Percentiles rank a stretch among this genome's conserved stretches.
These are phyloP conservation scores for Polysphondylium violaceum DNA, from an alignment of 78 protist species.

Conservation along the genomic window DNA sequence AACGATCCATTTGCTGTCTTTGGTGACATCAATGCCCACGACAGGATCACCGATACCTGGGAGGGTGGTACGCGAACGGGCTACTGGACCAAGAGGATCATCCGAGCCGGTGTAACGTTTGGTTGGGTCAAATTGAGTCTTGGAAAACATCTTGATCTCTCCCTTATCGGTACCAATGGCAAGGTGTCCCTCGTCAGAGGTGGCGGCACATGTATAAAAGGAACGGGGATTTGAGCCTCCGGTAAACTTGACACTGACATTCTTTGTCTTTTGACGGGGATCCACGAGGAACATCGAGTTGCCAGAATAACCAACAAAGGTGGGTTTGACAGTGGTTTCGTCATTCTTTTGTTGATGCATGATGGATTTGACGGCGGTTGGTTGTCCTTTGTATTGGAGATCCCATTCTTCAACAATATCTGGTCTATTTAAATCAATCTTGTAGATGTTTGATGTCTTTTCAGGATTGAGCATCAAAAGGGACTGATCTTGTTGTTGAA, in stretches of 20 bases:
- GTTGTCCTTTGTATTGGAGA: constrained; percentile 58
- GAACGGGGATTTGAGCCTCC: constrained; percentile 44
- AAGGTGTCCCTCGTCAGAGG: constrained; percentile 70
- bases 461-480: constrained; percentile 62
- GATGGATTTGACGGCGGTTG: neutral
- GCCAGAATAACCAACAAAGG: constrained; percentile 71
- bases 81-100: constrained; percentile 32
- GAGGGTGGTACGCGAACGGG: constrained; percentile 74
- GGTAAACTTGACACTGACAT: constrained; percentile 44
- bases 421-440: constrained; percentile 79
- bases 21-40: constrained; percentile 74
- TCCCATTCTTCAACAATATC: constrained; percentile 80
- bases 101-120: neutral
- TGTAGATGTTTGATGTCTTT: constrained; percentile 9
- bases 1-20: constrained; percentile 84
- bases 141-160: constrained; percentile 67
- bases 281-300: constrained; percentile 64
- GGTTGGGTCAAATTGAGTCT: constrained; percentile 38
- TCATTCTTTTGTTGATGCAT: constrained; percentile 69
- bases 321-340: constrained; percentile 13
- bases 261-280: constrained; percentile 63
- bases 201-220: constrained; percentile 70
- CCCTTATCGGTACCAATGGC: constrained; percentile 81
- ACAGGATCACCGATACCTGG: constrained; percentile 88
- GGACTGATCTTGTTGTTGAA: constrained; percentile 66